These are phyloP conservation scores for Rhazya stricta DNA, from an alignment of 257 asterid genomes.

Conservation along the genomic window DNA sequence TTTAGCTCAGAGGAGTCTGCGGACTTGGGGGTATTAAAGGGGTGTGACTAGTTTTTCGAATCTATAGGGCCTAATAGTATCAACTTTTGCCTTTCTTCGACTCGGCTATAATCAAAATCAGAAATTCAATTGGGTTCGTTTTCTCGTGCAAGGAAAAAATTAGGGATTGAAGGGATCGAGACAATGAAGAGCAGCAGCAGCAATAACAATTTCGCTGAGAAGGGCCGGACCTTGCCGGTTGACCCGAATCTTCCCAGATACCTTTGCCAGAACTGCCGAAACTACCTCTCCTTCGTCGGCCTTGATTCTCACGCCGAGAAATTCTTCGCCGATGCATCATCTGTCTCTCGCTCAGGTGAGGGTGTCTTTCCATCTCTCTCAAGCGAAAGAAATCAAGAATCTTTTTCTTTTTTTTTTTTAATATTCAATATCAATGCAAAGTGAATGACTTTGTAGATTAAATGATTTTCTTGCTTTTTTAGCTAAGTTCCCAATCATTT, in stretches of 20 bases:
- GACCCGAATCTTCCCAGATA: conserved; percentile 94
- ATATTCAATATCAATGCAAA: neutral
- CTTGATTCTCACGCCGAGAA: conserved; percentile 75
- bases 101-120: neutral
- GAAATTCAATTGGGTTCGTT: neutral
- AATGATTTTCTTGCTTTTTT: neutral
- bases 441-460: neutral
- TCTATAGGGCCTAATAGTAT: too few species aligned
- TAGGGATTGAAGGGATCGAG: neutral
- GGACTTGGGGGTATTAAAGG: too few species aligned
- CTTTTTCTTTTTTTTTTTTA: neutral
- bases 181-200: conserved; percentile 38
- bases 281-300: conserved; percentile 71
- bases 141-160: neutral
- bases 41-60: too few species aligned
- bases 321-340: conserved; percentile 34
- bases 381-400: neutral
- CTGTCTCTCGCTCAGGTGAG: conserved; percentile 1
- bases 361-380: neutral
- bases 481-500: neutral
- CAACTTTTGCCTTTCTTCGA: neutral
- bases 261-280: conserved; percentile 95
- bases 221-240: conserved; percentile 75
- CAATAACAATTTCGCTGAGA: conserved; percentile 37
- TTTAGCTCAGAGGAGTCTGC: too few species aligned